Evolutionary conservation across 768 basidiomycete species (phyloP).

Genomic region (Ramaria rubella): DNA sequence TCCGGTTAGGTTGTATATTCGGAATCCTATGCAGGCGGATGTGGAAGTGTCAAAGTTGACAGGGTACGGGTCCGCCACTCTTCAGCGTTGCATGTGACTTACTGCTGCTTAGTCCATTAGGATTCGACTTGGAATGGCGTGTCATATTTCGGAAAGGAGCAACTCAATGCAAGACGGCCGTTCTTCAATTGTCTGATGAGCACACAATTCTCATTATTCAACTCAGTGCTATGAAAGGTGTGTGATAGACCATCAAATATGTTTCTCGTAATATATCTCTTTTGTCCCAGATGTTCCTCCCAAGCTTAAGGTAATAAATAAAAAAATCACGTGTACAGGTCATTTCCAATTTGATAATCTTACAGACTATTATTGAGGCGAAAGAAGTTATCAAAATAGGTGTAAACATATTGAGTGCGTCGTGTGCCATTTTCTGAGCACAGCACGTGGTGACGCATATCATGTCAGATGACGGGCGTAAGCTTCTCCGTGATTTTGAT

Average conservation of each 20-base stretch:
- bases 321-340: neutral
- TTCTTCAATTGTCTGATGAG: slow-evolving; percentile 41
- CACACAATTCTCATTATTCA: slow-evolving; percentile 41
- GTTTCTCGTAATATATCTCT: neutral
- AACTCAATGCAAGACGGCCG: slow-evolving; percentile 32
- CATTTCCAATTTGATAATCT: neutral
- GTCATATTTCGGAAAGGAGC: slow-evolving; percentile 28
- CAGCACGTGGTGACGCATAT: neutral
- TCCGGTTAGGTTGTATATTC: slow-evolving; percentile 35
- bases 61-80: slow-evolving; percentile 25
- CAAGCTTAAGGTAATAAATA: slow-evolving; percentile 35
- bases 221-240: slow-evolving; percentile 42
- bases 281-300: slow-evolving; percentile 34
- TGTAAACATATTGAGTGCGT: slow-evolving; percentile 41
- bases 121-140: slow-evolving; percentile 49
- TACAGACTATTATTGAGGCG: slow-evolving; percentile 41
- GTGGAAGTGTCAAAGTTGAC: slow-evolving; percentile 31
- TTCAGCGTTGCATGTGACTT: neutral
- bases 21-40: slow-evolving; percentile 36
- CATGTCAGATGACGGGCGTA: slow-evolving; percentile 39
- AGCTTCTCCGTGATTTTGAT: slow-evolving; percentile 42
- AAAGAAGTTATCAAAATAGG: slow-evolving; percentile 37
- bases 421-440: neutral
- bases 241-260: too few relatives aligned
- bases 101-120: slow-evolving; percentile 33